Evolutionary conservation across 208 protist genomes (phyloP), one percentile per base, ranked within the genome.

Genomic region (Polymyxa betae): DNA sequence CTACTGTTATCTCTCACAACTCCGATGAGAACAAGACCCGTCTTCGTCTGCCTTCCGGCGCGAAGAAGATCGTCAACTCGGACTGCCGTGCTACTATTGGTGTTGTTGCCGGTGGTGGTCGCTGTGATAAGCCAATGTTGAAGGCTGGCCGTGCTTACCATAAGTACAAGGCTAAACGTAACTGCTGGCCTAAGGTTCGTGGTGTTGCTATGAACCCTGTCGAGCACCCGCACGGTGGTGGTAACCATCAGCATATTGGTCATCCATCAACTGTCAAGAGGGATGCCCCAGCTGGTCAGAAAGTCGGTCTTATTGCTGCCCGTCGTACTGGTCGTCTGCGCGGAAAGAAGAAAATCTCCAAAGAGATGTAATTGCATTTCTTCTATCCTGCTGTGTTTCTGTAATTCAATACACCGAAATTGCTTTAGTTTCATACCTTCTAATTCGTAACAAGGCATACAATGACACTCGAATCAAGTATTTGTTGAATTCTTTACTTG

Each of bases 181-280:
- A 99, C 95, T 96, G 94, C 94, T 99, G 98, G 98, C 98, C 98
- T 68, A 94, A 95, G 41, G 97, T 99, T 40, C 94, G 98, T 95
- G 98, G 98, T 99, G 98, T 99, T 44, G 97, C 97, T 88, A 99
- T 99, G 96, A 99, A 99, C 96, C 91, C 89, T 64, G 94, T 96
- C 0, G 95, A 96, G 45, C 98, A 99, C 95, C 98, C 98, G 45
- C 97, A 99, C 94, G 98, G 98, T 97, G 98, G 98, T 98, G 98
- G 98, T 98, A 99, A 99, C 94, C 98, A 99, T 96, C 98, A 99
- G 97, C 98, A 99, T 95, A 98, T 99, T 95, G 98, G 98, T 95
- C 95, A 98, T 45, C 92, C 95, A 45, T 93, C 95, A 45, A 95
- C 93, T 49, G 49, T 92, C 16, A 88, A 82, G 10, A 78, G 97